Conservation (phyloP, 768 basidiomycete genomes). For the Boletus vermiculosoides region DNA sequence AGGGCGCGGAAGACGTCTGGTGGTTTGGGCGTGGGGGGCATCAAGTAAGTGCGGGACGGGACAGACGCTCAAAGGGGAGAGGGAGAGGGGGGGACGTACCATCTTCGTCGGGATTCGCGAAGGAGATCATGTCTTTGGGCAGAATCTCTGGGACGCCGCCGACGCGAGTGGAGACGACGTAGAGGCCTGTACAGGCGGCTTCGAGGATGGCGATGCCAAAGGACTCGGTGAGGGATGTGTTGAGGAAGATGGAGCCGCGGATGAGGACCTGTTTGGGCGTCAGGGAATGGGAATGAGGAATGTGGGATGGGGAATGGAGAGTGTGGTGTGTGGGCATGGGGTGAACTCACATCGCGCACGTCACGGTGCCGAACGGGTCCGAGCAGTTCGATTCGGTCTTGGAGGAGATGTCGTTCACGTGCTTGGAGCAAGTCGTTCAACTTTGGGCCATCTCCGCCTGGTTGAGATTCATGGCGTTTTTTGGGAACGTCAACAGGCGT, state of each 20-base stretch:
- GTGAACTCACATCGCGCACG: conserved; percentile 66
- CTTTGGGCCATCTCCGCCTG: conserved; percentile 95
- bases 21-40: too few relatives aligned
- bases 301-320: rapidly evolving
- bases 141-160: conserved; percentile 96
- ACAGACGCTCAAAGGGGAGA: too few relatives aligned
- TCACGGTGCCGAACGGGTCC: conserved; percentile 79
- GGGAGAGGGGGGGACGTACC: too few relatives aligned
- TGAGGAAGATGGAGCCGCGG: conserved; percentile 89
- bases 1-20: conserved; percentile 85
- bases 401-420: conserved; percentile 85
- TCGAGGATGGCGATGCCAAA: conserved; percentile 98
- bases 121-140: conserved; percentile 92
- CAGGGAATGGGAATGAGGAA: background rate
- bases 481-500: background rate
- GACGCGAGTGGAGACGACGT: conserved; percentile 90
- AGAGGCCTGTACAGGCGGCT: conserved; percentile 91
- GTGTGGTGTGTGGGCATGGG: background rate
- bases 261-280: conserved; percentile 61
- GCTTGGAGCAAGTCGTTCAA: conserved; percentile 93
- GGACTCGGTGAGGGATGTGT: conserved; percentile 92
- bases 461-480: background rate
- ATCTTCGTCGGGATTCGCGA: conserved; percentile 91
- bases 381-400: conserved; percentile 88
- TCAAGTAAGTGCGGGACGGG: background rate